Percentiles rank a stretch among this genome's conserved stretches.
Conservation (phyloP, 306 rosid genomes). For the Cercis canadensis region DNA sequence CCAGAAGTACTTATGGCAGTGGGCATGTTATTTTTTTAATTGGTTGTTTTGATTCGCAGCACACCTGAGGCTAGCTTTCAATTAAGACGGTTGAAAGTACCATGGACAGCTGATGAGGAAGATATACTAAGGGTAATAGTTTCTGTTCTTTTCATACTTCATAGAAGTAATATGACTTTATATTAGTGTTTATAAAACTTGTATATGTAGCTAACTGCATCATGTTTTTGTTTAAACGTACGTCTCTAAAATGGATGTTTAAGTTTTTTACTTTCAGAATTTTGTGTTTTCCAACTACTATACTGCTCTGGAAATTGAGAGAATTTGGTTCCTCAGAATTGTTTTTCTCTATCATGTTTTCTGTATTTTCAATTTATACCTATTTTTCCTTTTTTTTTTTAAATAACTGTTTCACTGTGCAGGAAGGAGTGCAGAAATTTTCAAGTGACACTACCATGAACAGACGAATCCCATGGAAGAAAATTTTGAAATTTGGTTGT, state of each 20-base stretch:
- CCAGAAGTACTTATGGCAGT: not conserved
- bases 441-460: slow-evolving; percentile 18
- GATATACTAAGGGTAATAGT: slow-evolving; percentile 53
- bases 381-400: not conserved
- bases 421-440: slow-evolving; percentile 66
- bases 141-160: slow-evolving; percentile 23
- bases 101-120: slow-evolving; percentile 72
- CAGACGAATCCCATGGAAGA: slow-evolving; percentile 55
- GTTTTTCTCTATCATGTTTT: not conserved
- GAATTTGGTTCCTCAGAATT: slow-evolving; percentile 11
- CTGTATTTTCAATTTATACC: not conserved
- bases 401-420: slow-evolving; percentile 32
- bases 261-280: not conserved
- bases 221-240: slow-evolving; percentile 13
- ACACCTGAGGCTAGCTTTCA: slow-evolving; percentile 34
- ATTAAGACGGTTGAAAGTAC: slow-evolving; percentile 47
- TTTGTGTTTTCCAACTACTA: slow-evolving; percentile 11
- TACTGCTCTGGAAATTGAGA: slow-evolving; percentile 21
- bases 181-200: not conserved
- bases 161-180: not conserved
- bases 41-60: slow-evolving; percentile 50
- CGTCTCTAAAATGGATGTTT: not conserved
- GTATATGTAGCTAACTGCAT: slow-evolving; percentile 3
- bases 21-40: slow-evolving; percentile 5
- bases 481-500: slow-evolving; percentile 62